Evolutionary conservation across 1,284 basidiomycete species (phyloP).

Genomic region (Malassezia sympodialis): DNA sequence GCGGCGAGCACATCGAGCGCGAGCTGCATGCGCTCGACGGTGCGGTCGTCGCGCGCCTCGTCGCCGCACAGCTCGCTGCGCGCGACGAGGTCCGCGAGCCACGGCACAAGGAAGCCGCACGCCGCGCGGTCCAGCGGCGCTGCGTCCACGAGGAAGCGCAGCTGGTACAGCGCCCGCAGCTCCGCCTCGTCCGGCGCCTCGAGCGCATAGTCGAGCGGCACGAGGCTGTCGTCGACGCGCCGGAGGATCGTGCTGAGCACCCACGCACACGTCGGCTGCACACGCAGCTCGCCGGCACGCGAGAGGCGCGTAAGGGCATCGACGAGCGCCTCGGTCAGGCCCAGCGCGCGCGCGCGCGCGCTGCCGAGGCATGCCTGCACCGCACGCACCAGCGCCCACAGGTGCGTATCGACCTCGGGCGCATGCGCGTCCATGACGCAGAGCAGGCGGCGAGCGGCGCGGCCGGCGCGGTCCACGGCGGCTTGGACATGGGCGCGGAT

Average conservation of each 20-base stretch:
- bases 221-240: slow-evolving; percentile 27
- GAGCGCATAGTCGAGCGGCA: slow-evolving; percentile 28
- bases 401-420: slow-evolving; percentile 27
- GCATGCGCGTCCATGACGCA: slow-evolving; percentile 27
- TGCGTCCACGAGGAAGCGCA: slow-evolving; percentile 73
- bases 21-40: slow-evolving; percentile 76
- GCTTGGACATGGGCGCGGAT: slow-evolving; percentile 29
- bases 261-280: slow-evolving; percentile 23
- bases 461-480: slow-evolving; percentile 20
- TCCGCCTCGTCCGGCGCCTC: slow-evolving; percentile 56
- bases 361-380: slow-evolving; percentile 26
- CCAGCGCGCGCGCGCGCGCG: slow-evolving; percentile 16
- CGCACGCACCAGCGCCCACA: slow-evolving; percentile 27
- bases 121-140: slow-evolving; percentile 72
- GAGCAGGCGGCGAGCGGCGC: slow-evolving; percentile 25
- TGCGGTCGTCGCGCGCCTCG: slow-evolving; percentile 58
- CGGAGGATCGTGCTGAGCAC: slow-evolving; percentile 32
- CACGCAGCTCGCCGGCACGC: slow-evolving; percentile 1
- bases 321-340: background rate
- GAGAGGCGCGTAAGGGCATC: slow-evolving; percentile 5
- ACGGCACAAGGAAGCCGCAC: slow-evolving; percentile 69
- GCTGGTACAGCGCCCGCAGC: slow-evolving; percentile 73
- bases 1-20: slow-evolving; percentile 74
- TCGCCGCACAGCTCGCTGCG: slow-evolving; percentile 60
- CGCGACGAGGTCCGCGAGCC: slow-evolving; percentile 63